A percentile compares a stretch with the other conserved stretches of the same genome.
Evolutionary conservation across 768 basidiomycete species (phyloP).

Genomic region (Pisolithus sp.): DNA sequence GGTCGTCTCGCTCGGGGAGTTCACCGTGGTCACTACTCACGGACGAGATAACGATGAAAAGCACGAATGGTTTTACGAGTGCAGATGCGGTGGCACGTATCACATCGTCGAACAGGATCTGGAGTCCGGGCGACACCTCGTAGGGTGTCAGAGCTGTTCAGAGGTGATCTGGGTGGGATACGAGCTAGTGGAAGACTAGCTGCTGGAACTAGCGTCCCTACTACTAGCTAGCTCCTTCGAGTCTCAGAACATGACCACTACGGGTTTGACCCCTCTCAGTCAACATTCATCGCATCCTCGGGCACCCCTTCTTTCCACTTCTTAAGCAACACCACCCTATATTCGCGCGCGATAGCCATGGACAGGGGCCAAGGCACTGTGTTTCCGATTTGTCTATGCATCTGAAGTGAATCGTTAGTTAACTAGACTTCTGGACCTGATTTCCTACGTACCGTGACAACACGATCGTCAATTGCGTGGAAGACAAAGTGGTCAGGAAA

Average conservation of each 20-base stretch:
- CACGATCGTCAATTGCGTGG: constrained; percentile 40
- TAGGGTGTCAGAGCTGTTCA: constrained; percentile 71
- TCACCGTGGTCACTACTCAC: constrained; percentile 25
- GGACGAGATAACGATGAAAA: constrained; percentile 26
- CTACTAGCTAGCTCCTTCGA: background rate
- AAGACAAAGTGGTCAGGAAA: constrained; percentile 75
- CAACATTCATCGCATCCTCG: constrained; percentile 32
- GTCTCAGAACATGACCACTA: background rate
- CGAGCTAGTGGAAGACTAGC: constrained; percentile 41
- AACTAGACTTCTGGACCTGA: background rate
- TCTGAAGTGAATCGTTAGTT: constrained; percentile 33
- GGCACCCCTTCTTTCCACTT: constrained; percentile 40
- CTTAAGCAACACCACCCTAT: constrained; percentile 45
- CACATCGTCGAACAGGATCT: constrained; percentile 50
- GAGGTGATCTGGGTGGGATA: constrained; percentile 86
- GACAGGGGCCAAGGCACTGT: constrained; percentile 67
- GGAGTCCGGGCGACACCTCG: constrained; percentile 65
- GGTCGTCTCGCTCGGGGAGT: constrained; percentile 73
- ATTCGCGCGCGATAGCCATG: constrained; percentile 57
- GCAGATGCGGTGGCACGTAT: constrained; percentile 72
- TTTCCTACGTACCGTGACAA: constrained; percentile 49
- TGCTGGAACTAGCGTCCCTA: background rate
- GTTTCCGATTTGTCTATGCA: constrained; percentile 79
- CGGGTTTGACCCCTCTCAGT: constrained; percentile 11
- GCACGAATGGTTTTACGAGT: constrained; percentile 48